phyloP scores from a whole-genome alignment of 2,329 filamentous ascomycete species.

The Cryphonectria radicalis region DNA sequence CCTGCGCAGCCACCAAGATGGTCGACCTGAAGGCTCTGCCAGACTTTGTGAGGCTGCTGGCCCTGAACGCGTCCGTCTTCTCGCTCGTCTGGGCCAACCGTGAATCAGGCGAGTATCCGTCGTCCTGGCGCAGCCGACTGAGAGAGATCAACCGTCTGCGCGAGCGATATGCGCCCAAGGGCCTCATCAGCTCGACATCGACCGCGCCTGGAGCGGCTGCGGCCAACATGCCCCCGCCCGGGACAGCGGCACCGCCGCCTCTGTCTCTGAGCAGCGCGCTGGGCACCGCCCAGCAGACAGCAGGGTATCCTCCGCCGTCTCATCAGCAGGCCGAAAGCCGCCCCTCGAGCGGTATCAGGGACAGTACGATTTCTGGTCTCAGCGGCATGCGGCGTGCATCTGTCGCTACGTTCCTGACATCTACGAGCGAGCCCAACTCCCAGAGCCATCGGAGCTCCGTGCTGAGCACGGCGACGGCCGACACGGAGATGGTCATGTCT shows the following conservation, averaged over 20 bases:
- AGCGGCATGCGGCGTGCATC: constrained; percentile 59
- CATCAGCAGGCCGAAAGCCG: constrained; percentile 41
- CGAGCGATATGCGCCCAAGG: constrained; percentile 63
- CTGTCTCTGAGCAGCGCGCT: constrained; percentile 27
- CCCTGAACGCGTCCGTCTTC: constrained; percentile 93
- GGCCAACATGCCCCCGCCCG: constrained; percentile 34
- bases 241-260: constrained; percentile 20
- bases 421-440: constrained; percentile 58
- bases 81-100: constrained; percentile 84
- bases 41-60: constrained; percentile 83
- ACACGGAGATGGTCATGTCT: constrained; percentile 53
- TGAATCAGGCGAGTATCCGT: constrained; percentile 80
- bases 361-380: constrained; percentile 62
- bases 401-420: constrained; percentile 67
- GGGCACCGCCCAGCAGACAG: constrained; percentile 32
- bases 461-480: constrained; percentile 57
- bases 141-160: constrained; percentile 83
- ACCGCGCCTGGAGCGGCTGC: constrained; percentile 39
- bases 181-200: constrained; percentile 34
- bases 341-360: constrained; percentile 51
- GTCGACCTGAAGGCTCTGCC: constrained; percentile 82
- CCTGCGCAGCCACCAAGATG: constrained; percentile 86
- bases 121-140: constrained; percentile 86
- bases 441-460: constrained; percentile 59
- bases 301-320: constrained; percentile 30